Conservation (phyloP, 78 protist species). For the Dictyostelium discoideum region DNA sequence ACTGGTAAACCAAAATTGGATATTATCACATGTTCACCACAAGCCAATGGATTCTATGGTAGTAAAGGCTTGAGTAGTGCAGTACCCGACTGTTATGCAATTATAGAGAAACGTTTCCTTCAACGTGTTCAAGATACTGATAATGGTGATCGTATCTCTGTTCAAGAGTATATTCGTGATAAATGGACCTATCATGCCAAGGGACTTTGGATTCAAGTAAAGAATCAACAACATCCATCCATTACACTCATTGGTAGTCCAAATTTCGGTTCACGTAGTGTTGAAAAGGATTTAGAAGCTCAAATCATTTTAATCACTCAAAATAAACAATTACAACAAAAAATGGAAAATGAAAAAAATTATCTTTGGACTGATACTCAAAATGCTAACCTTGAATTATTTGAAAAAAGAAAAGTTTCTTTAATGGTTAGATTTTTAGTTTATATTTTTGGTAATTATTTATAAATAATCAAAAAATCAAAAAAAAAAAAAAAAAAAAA, state of each 20-base stretch:
- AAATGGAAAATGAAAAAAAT: constrained; percentile 54
- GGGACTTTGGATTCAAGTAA: constrained; percentile 62
- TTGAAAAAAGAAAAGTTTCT: constrained; percentile 43
- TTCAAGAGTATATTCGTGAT: constrained; percentile 58
- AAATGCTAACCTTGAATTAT: constrained; percentile 12
- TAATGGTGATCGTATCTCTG: constrained; percentile 14
- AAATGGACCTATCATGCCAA: constrained; percentile 77
- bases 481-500: too few relatives aligned
- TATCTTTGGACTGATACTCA: constrained; percentile 51
- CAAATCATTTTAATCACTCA: constrained; percentile 56
- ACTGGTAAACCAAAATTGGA: constrained; percentile 41
- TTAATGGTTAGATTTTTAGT: constrained; percentile 14
- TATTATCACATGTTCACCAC: constrained; percentile 59
- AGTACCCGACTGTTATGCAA: constrained; percentile 59
- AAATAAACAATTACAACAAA: constrained; percentile 24
- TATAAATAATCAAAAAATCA: too few relatives aligned
- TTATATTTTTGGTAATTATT: constrained; percentile 55
- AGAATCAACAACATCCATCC: constrained; percentile 3
- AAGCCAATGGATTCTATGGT: constrained; percentile 77
- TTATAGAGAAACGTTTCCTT: constrained; percentile 39
- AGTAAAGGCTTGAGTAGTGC: constrained; percentile 40
- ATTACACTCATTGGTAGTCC: constrained; percentile 72
- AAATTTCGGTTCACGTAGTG: constrained; percentile 59
- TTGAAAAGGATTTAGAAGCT: constrained; percentile 68
- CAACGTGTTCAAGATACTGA: constrained; percentile 17